phyloP scores from a whole-genome alignment of 177 flowering plant species.

The Telopea speciosissima region DNA sequence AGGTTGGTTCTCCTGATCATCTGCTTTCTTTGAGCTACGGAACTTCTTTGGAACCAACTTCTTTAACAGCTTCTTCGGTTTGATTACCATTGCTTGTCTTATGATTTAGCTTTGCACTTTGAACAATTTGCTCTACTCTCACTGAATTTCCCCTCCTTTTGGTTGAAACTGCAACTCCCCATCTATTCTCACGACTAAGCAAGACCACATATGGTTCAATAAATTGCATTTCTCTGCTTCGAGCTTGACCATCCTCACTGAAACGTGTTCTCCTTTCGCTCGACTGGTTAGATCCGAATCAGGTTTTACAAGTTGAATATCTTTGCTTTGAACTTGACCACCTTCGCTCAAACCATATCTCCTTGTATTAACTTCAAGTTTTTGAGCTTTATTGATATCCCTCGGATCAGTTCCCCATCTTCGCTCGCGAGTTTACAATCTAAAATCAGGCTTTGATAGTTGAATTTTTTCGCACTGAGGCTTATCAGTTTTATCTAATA shows the following conservation, averaged over 20 bases:
- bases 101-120: slow-evolving; percentile 2
- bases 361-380: slow-evolving; percentile 29
- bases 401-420: too few relatives aligned
- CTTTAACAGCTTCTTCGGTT: slow-evolving; percentile 36
- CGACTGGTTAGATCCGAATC: too few relatives aligned
- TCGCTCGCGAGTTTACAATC: too few relatives aligned
- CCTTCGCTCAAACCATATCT: too few relatives aligned
- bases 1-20: background rate
- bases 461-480: background rate
- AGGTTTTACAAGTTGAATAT: too few relatives aligned
- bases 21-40: slow-evolving; percentile 16
- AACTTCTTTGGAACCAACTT: slow-evolving; percentile 37
- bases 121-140: background rate
- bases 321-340: background rate
- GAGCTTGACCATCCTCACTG: background rate
- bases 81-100: slow-evolving; percentile 18
- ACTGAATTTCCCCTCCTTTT: too few relatives aligned
- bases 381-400: background rate
- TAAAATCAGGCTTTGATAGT: too few relatives aligned
- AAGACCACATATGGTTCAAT: too few relatives aligned
- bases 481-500: too few relatives aligned
- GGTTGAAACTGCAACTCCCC: too few relatives aligned
- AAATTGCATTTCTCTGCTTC: slow-evolving; percentile 23
- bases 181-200: too few relatives aligned
- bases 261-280: background rate